Evolutionary conservation across 345 rosid species (phyloP).

Genomic region (Eucalyptus pumila): DNA sequence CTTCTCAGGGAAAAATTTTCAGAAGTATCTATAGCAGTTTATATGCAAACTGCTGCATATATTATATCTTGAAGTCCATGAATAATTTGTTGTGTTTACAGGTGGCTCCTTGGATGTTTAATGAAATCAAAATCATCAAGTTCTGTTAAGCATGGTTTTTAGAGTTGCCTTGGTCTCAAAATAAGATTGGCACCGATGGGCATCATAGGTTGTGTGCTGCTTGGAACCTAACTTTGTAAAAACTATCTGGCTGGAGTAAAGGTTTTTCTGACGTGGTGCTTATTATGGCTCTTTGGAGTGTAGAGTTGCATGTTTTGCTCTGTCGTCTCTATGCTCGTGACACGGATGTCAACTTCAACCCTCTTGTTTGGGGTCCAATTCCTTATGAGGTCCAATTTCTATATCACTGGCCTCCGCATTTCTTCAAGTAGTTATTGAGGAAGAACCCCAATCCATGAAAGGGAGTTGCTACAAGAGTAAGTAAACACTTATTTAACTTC

Average conservation of each 20-base stretch:
- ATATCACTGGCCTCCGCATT: background rate
- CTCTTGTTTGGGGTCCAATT: background rate
- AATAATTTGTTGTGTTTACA: background rate
- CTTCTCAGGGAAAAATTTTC: background rate
- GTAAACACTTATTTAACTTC: accelerated
- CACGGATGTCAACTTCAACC: background rate
- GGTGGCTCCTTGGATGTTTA: no score
- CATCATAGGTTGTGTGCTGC: background rate
- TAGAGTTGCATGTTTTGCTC: background rate
- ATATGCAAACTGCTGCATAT: background rate
- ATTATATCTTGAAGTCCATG: background rate
- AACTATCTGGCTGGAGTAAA: background rate
- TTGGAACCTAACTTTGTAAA: background rate
- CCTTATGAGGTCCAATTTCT: background rate
- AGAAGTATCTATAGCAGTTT: background rate
- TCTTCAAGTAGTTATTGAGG: background rate
- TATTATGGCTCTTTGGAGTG: background rate
- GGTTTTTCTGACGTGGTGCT: background rate
- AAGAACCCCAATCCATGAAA: background rate
- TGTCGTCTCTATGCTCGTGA: background rate
- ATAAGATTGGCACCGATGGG: no score
- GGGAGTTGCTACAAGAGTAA: accelerated
- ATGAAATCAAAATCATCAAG: background rate
- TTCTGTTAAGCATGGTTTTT: no score
- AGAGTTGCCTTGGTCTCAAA: no score